These are phyloP conservation scores for Russula ochroleuca DNA, from an alignment of 768 basidiomycete species.

Conservation along the genomic window DNA sequence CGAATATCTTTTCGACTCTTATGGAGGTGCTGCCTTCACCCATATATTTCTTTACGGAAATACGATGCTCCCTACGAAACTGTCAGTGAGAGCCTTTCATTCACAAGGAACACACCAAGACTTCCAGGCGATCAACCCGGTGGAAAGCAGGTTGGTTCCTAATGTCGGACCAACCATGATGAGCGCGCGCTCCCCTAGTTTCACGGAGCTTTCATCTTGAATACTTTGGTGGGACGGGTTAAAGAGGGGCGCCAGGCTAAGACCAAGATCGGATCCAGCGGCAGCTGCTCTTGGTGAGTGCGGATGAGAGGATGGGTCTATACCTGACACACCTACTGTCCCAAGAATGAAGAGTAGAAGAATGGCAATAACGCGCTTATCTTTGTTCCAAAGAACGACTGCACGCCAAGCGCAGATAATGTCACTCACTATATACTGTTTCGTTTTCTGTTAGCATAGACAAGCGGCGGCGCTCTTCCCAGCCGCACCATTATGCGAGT, in stretches of 20 bases:
- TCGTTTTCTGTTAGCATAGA: background rate
- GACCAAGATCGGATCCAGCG: slow-evolving; percentile 11
- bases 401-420: slow-evolving; percentile 23
- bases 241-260: slow-evolving; percentile 6
- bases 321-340: background rate
- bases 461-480: too few species aligned
- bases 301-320: too few species aligned
- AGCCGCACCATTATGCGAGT: slow-evolving; percentile 13
- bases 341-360: slow-evolving; percentile 16
- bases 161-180: slow-evolving; percentile 18
- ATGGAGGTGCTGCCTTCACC: slow-evolving; percentile 8
- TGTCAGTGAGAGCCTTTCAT: background rate
- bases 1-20: slow-evolving; percentile 20
- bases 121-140: slow-evolving; percentile 21
- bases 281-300: slow-evolving; percentile 7
- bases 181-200: slow-evolving; percentile 5
- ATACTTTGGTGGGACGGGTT: slow-evolving; percentile 11
- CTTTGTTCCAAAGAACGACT: slow-evolving; percentile 18
- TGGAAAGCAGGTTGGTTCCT: slow-evolving; percentile 19
- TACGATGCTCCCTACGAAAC: slow-evolving; percentile 13
- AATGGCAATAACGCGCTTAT: slow-evolving; percentile 18
- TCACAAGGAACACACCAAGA: slow-evolving; percentile 7
- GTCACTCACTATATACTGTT: slow-evolving; percentile 22
- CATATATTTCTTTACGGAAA: slow-evolving; percentile 6
- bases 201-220: background rate